Percentiles rank a stretch among this genome's conserved stretches.
phyloP scores from a whole-genome alignment of 768 basidiomycete species.

The Amanita phalloides region DNA sequence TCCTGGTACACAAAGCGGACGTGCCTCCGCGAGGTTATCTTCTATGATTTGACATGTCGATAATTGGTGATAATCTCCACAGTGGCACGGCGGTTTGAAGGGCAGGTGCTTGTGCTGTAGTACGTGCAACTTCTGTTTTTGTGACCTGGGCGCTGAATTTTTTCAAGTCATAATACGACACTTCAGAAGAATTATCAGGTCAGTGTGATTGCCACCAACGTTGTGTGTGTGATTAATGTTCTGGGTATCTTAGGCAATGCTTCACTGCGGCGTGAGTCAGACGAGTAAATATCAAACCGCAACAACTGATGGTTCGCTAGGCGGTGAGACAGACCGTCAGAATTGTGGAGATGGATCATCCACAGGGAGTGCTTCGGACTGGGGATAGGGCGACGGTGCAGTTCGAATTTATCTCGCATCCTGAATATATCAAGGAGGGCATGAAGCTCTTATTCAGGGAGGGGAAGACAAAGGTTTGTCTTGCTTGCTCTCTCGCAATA shows the following conservation, averaged over 20 bases:
- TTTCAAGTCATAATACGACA: conserved; percentile 75
- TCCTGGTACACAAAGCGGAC: conserved; percentile 75
- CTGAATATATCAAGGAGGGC: conserved; percentile 88
- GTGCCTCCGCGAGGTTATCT: conserved; percentile 57
- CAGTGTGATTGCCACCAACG: conserved; percentile 8
- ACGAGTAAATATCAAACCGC: neutral
- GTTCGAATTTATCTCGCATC: conserved; percentile 89
- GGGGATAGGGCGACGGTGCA: conserved; percentile 92
- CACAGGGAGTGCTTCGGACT: conserved; percentile 81
- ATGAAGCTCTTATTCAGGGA: conserved; percentile 92
- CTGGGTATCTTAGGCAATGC: conserved; percentile 53
- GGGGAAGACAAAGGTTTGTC: conserved; percentile 82
- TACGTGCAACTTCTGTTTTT: conserved; percentile 25
- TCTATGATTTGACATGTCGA: neutral
- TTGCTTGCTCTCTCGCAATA: neutral
- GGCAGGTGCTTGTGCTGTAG: conserved; percentile 90
- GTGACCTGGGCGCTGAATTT: neutral
- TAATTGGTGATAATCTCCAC: neutral
- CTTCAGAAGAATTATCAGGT: conserved; percentile 90
- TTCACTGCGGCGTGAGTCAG: conserved; percentile 73
- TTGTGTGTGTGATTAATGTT: neutral
- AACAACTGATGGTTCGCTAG: conserved; percentile 23
- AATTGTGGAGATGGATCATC: conserved; percentile 85
- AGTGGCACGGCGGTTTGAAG: conserved; percentile 85
- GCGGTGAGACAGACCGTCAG: conserved; percentile 88